Evolutionary conservation across 2,329 filamentous ascomycete genomes (phyloP).

Genomic region (Pleurostoma richardsiae): DNA sequence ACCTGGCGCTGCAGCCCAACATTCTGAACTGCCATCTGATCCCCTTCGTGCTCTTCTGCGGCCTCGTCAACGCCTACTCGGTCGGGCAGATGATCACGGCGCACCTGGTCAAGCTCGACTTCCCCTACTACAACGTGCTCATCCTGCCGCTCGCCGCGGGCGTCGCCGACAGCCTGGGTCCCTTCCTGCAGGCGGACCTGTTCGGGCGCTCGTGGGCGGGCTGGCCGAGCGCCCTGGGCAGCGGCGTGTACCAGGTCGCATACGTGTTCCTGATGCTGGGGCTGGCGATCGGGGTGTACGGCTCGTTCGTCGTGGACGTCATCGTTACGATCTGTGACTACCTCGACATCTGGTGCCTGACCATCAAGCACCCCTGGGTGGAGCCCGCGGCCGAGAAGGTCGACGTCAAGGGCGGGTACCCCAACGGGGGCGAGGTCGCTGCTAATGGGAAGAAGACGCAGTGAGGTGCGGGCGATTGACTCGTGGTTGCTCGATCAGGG

Average conservation of each 20-base stretch:
- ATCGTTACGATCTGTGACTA: conserved; percentile 98
- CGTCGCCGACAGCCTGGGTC: conserved; percentile 76
- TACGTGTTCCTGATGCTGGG: conserved; percentile 89
- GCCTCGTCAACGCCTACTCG: conserved; percentile 88
- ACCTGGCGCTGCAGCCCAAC: conserved; percentile 78
- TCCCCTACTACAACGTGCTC: conserved; percentile 88
- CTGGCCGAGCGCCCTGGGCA: conserved; percentile 72
- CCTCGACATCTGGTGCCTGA: conserved; percentile 96
- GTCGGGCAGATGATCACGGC: conserved; percentile 95
- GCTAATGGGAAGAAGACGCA: conserved; percentile 7
- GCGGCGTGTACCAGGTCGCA: conserved; percentile 80
- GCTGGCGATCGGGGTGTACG: conserved; percentile 83
- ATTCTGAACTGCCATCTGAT: conserved; percentile 81
- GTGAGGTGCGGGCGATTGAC: conserved; percentile 1
- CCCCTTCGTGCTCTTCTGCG: conserved; percentile 84
- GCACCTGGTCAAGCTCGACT: conserved; percentile 80
- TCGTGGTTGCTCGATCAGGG: no score
- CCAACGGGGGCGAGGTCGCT: no score
- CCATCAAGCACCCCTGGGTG: conserved; percentile 78
- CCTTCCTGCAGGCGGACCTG: conserved; percentile 51
- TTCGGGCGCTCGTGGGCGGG: conserved; percentile 58
- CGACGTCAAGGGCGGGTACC: no score
- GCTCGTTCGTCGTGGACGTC: conserved; percentile 94
- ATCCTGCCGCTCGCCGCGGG: conserved; percentile 72
- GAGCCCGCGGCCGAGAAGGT: conserved; percentile 30